Evolutionary conservation across 768 basidiomycete species (phyloP), one percentile per base, ranked within the genome.

Genomic region (Tremella mesenterica): DNA sequence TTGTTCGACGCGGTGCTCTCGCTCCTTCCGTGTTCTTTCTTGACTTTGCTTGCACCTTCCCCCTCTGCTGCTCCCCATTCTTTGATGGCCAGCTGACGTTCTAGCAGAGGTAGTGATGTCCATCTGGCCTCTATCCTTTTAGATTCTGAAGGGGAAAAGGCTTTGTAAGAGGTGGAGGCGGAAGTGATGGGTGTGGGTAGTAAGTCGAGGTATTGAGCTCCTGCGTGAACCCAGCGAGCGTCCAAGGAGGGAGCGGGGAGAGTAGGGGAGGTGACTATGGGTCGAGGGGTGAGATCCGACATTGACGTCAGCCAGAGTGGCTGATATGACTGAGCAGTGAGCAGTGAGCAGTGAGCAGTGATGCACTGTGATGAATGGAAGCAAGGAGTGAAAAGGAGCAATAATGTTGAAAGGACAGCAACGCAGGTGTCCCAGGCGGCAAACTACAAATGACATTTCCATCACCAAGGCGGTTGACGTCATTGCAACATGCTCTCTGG

Each of bases 211-310:
- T 69, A 60, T 51, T 69, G 67, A 4, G 71, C 61, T 1, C 71
- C 71, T 13, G 66, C 67, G 50, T 73, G 71, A 16, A 70, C 63
- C 71, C 71, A 73, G 16, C 67, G 48, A 23, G 48, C 23, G 36
- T 66, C 65, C 10, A 66, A 56, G 8, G 34, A 20, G 4, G 67
- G 67, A 3, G 58, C 52, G 4, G 66, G 61, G 16, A 70, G 52
- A 10, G 65, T 45, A 3, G 59, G 46, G 8, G 62, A 58, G 10
- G 55, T 50, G 3, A 41, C 38, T n/a, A n/a, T n/a, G n/a, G n/a
- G n/a, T n/a, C n/a, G n/a, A n/a, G n/a, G n/a, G n/a, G n/a, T n/a
- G n/a, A n/a, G n/a, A n/a, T n/a, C n/a, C n/a, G 38, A 41, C 38
- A 41, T 41, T n/a, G 4, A 18, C 38, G 38, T n/a, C 38, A 16